Evolutionary conservation across 768 basidiomycete species (phyloP).

Genomic region (Psilocybe cubensis): DNA sequence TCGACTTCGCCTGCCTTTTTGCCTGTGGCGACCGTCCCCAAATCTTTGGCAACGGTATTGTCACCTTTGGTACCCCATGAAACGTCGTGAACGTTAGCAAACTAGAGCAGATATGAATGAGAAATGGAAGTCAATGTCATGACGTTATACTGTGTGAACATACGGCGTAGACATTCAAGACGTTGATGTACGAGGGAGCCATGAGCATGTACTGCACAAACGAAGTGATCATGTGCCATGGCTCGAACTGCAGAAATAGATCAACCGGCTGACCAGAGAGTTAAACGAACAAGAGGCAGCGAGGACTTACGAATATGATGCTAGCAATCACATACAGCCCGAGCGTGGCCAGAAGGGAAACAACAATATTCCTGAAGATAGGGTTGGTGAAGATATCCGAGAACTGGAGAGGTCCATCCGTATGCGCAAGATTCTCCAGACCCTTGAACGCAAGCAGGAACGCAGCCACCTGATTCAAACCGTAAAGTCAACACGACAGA

Average conservation of each 20-base stretch:
- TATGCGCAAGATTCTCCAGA: slow-evolving; percentile 58
- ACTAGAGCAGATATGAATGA: slow-evolving; percentile 40
- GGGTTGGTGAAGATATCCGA: slow-evolving; percentile 72
- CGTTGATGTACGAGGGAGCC: slow-evolving; percentile 92
- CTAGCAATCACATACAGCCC: slow-evolving; percentile 88
- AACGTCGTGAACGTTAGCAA: slow-evolving; percentile 89
- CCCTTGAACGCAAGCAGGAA: slow-evolving; percentile 86
- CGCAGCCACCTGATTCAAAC: slow-evolving; percentile 59
- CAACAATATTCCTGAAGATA: slow-evolving; percentile 84
- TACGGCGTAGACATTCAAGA: slow-evolving; percentile 90
- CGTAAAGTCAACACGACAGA: background rate
- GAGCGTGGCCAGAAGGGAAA: slow-evolving; percentile 85
- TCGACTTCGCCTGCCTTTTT: slow-evolving; percentile 69
- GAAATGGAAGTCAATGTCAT: background rate
- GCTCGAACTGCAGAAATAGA: slow-evolving; percentile 72
- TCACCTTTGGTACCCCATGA: slow-evolving; percentile 98
- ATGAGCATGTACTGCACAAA: slow-evolving; percentile 92
- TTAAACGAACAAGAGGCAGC: background rate
- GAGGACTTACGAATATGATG: slow-evolving; percentile 77
- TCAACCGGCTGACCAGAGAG: background rate
- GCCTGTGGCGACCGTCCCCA: slow-evolving; percentile 79
- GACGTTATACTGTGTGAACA: slow-evolving; percentile 19
- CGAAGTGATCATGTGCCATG: slow-evolving; percentile 98
- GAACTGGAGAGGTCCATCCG: slow-evolving; percentile 50
- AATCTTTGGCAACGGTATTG: slow-evolving; percentile 82